phyloP scores from a whole-genome alignment of 2,329 filamentous ascomycete species.

The Elsinoe batatas region DNA sequence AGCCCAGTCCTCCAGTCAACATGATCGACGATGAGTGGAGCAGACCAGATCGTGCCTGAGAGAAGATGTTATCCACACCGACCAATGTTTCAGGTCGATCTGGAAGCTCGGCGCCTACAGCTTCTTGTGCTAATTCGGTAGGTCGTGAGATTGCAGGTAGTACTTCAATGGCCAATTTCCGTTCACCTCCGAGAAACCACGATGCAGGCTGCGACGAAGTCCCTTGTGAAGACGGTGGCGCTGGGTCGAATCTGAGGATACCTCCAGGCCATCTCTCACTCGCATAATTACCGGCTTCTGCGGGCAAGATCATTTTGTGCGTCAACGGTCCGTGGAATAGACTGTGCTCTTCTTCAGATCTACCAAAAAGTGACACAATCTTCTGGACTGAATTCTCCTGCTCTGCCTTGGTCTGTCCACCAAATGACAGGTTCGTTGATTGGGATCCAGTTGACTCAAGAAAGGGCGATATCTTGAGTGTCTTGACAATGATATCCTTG shows the following conservation, averaged over 20 bases:
- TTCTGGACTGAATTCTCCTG: conserved; percentile 65
- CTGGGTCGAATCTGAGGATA: conserved; percentile 65
- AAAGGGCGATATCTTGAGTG: conserved; percentile 76
- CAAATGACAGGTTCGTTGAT: conserved; percentile 61
- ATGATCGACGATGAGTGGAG: conserved; percentile 81
- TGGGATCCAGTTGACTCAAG: background rate
- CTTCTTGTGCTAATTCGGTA: conserved; percentile 41
- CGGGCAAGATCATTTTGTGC: conserved; percentile 69
- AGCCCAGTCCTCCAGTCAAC: conserved; percentile 77
- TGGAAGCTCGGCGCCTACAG: conserved; percentile 47
- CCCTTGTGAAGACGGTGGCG: conserved; percentile 31
- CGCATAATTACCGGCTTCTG: conserved; percentile 45
- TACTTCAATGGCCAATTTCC: conserved; percentile 63
- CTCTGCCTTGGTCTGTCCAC: conserved; percentile 75
- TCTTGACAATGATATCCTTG: conserved; percentile 45
- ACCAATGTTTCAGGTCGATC: conserved; percentile 55
- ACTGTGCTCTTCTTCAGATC: conserved; percentile 45
- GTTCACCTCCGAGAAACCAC: conserved; percentile 73
- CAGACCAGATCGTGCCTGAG: conserved; percentile 64
- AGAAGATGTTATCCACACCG: conserved; percentile 70
- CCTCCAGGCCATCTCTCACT: conserved; percentile 70
- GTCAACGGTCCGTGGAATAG: conserved; percentile 77
- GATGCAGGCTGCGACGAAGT: conserved; percentile 38
- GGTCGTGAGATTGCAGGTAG: conserved; percentile 63
- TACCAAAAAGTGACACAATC: conserved; percentile 62